Evolutionary conservation across 2,329 filamentous ascomycete species (phyloP), one percentile per base, ranked within the genome.

Genomic region (Seiridium cupressi): DNA sequence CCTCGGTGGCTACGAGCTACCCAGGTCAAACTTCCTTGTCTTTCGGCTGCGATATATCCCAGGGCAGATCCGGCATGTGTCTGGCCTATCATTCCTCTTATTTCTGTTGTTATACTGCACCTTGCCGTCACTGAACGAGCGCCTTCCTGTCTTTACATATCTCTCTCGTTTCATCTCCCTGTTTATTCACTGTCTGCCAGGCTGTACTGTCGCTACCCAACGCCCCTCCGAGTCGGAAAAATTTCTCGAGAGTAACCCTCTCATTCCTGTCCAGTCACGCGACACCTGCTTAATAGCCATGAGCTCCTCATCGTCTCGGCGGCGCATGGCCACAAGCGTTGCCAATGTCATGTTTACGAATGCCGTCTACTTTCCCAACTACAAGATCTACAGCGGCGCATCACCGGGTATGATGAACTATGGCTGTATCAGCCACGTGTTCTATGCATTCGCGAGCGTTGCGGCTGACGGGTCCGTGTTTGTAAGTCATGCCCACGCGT

Each of bases 331-430:
- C 47, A 73, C 76, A 44, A 81, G 79, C 72, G 71, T 76, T 46
- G 75, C 76, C 32, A 77, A 73, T 62, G 78, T 87, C 62, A 84
- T 85, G 76, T 84, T 80, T 70, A 85, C 84, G 69, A 95, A 95
- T 73, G 91, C 89, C 31, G 89, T 92, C 18, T 95, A 94, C 76
- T 95, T 92, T 73, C 90, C 90, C n/a, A 94, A 92, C 74, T 87
- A 86, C 77, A 81, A 87, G 61, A 85, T 92, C 65, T 92, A 93
- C 75, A 81, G 83, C 60, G 84, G 88, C 64, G 86, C 91, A 67
- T 89, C 89, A 13, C 91, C 91, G 0, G 90, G 86, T 1, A 86
- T 86, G 59, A 78, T 94, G 69, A 90, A 91, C 71, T 86, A 92
- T 72, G 85, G 85, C 65, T 91, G 89, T 68, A 87, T 94, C 68